Conservation (phyloP, 1,139 yeast genomes). For the Geotrichum bryndzae region DNA sequence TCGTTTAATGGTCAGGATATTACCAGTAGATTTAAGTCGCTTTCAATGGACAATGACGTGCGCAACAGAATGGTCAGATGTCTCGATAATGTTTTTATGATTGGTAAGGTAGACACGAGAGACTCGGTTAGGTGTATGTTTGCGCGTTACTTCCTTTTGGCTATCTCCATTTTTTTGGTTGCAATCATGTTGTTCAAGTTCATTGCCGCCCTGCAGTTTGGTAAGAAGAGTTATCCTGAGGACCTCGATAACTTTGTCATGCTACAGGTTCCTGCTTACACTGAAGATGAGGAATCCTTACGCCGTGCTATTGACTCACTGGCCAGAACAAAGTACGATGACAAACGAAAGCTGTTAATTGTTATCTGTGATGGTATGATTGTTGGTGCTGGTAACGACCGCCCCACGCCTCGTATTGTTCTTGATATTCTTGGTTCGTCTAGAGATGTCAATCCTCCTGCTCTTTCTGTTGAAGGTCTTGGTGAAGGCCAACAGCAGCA, state of each 20-base stretch:
- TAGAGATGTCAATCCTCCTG: conserved; percentile 38
- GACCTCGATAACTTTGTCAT: conserved; percentile 39
- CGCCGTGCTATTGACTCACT: conserved; percentile 42
- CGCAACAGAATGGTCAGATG: conserved; percentile 33
- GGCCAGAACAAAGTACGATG: conserved; percentile 39
- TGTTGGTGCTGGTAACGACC: conserved; percentile 41
- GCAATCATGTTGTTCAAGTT: conserved; percentile 36
- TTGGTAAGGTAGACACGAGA: conserved; percentile 39
- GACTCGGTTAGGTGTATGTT: conserved; percentile 37
- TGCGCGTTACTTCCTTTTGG: conserved; percentile 40
- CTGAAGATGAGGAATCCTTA: conserved; percentile 40
- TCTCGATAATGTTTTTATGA: conserved; percentile 37
- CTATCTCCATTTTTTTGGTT: conserved; percentile 38
- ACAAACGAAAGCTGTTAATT: conserved; percentile 38
- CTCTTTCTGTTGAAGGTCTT: conserved; percentile 36
- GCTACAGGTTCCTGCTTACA: conserved; percentile 42
- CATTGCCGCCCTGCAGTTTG: conserved; percentile 39
- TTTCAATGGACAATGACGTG: conserved; percentile 27
- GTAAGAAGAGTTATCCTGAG: conserved; percentile 34
- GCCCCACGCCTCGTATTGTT: conserved; percentile 41
- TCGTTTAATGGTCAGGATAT: conserved; percentile 37
- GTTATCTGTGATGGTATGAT: conserved; percentile 42
- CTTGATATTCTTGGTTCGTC: conserved; percentile 40
- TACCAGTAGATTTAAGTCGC: conserved; percentile 27
- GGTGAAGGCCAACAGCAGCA: conserved; percentile 41